Evolutionary conservation across 139 green algal species (phyloP), one percentile per base, ranked within the genome.

Genomic region (Tetraselmis chui): DNA sequence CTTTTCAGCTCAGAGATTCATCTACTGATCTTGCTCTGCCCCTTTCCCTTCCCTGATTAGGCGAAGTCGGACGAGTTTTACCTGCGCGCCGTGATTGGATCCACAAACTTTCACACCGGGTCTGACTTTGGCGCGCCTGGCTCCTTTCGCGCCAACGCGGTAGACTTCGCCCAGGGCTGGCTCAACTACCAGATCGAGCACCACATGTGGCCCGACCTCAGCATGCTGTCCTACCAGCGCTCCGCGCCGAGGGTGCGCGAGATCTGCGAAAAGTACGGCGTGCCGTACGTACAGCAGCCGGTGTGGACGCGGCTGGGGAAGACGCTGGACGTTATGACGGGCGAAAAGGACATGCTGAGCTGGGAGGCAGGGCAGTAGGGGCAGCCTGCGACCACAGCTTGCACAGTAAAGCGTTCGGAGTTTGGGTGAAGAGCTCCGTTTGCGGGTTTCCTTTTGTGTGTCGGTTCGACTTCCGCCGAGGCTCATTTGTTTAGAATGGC

Each of bases 181-280:
- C 76, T 87, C 23, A 87, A 87, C 83, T 87, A 87, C 80, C 83
- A 87, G 76, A 87, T 87, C 28, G 83, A 87, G 83, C 83, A 87
- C 80, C 83, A 87, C 83, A 84, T 84, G 83, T 87, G 80, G 59
- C 79, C 79, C 22, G 75, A 81, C 59, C 77, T 87, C 29, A 84
- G 78, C 79, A 87, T 87, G 83, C 30, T 76, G n/a, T 80, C 79
- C 2, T 87, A 87, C 79, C 83, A 87, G 78, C 84, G 82, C 32
- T 67, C 67, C 29, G 28, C 74, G 77, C 83, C 83, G 27, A 32
- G 45, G 59, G 77, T 87, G 1, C 83, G 83, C 75, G 83, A 76
- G 26, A 59, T 82, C 58, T 87, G 83, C 83, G 79, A 87, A 31
- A 84, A 84, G 79, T 77, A 87, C 75, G 83, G 83, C 75, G 79